phyloP scores from a whole-genome alignment of 108 stramenopile genomes.

The Schizochytrium sp. region DNA sequence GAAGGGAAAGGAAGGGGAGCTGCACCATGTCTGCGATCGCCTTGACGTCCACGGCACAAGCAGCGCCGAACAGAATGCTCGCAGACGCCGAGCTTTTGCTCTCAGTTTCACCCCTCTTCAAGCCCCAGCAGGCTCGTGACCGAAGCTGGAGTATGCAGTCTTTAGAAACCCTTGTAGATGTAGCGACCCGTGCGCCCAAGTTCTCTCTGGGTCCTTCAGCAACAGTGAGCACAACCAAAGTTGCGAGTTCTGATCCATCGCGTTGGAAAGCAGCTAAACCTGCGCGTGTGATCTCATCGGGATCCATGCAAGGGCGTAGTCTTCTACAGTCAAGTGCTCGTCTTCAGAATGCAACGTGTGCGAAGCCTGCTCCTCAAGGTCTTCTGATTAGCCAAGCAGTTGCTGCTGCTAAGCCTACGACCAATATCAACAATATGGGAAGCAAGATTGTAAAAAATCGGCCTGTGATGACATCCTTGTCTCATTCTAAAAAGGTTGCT shows the following conservation, averaged over 20 bases:
- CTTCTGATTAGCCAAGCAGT: no score
- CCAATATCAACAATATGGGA: no score
- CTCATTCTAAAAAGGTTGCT: no score
- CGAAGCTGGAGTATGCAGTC: conserved; percentile 58
- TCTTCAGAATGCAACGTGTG: no score
- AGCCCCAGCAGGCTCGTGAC: conserved; percentile 58
- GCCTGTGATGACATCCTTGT: no score
- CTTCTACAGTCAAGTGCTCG: neutral
- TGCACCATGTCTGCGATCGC: no score
- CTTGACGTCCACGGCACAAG: no score
- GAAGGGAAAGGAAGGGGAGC: no score
- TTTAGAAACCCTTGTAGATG: conserved; percentile 46
- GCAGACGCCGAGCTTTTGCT: conserved; percentile 49
- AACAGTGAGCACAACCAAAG: neutral
- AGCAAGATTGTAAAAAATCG: no score
- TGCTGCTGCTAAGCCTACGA: no score
- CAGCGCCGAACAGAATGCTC: neutral
- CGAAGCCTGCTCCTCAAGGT: no score
- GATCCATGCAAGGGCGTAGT: neutral
- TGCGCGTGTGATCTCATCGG: neutral
- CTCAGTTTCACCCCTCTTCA: conserved; percentile 55
- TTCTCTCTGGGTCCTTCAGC: conserved; percentile 49
- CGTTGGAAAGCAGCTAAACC: conserved; percentile 34
- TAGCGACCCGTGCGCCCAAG: conserved; percentile 26
- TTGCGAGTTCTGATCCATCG: neutral